These are phyloP conservation scores for Fraxinus albicans DNA, from an alignment of 305 asterid species.

Conservation along the genomic window DNA sequence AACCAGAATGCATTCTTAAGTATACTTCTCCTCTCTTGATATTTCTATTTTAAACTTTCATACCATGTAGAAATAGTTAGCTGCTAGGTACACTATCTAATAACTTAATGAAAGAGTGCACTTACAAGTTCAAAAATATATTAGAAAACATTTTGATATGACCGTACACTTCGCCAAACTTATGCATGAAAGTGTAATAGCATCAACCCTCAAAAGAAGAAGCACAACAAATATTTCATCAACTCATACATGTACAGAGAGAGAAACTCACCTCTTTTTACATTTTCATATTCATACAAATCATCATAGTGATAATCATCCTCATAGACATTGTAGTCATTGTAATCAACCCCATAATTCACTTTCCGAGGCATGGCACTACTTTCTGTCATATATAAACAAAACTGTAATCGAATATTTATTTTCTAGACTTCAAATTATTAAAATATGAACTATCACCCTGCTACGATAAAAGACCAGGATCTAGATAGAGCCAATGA, in stretches of 20 bases:
- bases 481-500: neutral
- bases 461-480: neutral
- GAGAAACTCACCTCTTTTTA: constrained; percentile 51
- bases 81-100: neutral
- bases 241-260: constrained; percentile 7
- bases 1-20: constrained; percentile 5
- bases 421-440: neutral
- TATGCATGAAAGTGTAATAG: neutral
- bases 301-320: constrained; percentile 49
- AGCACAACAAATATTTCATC: neutral
- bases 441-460: neutral
- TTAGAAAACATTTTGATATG: neutral
- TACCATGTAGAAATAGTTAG: neutral
- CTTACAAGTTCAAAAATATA: neutral
- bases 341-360: constrained; percentile 43
- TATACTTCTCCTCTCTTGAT: constrained; percentile 1
- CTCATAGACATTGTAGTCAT: constrained; percentile 44
- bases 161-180: neutral
- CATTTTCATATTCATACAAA: constrained; percentile 40
- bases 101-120: constrained; percentile 2
- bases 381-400: constrained; percentile 27
- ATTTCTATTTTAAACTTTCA: constrained; percentile 6
- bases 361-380: constrained; percentile 81
- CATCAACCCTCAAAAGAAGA: constrained; percentile 3
- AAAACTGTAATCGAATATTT: neutral